phyloP scores from a whole-genome alignment of 768 basidiomycete species.

The Boletus subcaerulescens region DNA sequence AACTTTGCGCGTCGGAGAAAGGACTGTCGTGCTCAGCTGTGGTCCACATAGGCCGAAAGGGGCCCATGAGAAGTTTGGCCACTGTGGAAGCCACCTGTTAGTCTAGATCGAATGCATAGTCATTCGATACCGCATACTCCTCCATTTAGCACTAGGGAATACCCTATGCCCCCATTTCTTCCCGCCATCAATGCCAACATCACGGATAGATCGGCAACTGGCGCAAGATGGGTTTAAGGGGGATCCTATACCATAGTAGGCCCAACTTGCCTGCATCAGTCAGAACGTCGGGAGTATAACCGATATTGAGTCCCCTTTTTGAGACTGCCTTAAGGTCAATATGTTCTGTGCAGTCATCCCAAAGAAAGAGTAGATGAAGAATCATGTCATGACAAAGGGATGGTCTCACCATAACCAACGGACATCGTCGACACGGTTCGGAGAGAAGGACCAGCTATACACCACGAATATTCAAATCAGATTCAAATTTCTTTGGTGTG shows the following conservation, averaged over 20 bases:
- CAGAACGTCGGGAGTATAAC: constrained; percentile 92
- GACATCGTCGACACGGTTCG: constrained; percentile 92
- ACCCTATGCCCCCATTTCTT: constrained; percentile 68
- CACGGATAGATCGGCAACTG: constrained; percentile 86
- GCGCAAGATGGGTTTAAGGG: not conserved
- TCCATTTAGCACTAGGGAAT: constrained; percentile 64
- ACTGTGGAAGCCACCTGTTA: constrained; percentile 42
- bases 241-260: not conserved
- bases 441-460: constrained; percentile 66
- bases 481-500: not conserved
- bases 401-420: constrained; percentile 71
- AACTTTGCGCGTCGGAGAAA: constrained; percentile 58
- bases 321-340: constrained; percentile 61
- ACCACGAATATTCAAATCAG: not conserved
- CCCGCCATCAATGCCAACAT: constrained; percentile 95
- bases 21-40: constrained; percentile 58
- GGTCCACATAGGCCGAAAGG: constrained; percentile 86
- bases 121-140: constrained; percentile 41
- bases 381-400: not conserved
- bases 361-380: not conserved
- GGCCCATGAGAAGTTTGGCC: constrained; percentile 75
- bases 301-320: constrained; percentile 64
- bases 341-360: constrained; percentile 60
- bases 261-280: constrained; percentile 73
- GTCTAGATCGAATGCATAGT: not conserved